Evolutionary conservation across 2,329 filamentous ascomycete species (phyloP), one percentile per base, ranked within the genome.

Genomic region (Aspergillus luchuensis): DNA sequence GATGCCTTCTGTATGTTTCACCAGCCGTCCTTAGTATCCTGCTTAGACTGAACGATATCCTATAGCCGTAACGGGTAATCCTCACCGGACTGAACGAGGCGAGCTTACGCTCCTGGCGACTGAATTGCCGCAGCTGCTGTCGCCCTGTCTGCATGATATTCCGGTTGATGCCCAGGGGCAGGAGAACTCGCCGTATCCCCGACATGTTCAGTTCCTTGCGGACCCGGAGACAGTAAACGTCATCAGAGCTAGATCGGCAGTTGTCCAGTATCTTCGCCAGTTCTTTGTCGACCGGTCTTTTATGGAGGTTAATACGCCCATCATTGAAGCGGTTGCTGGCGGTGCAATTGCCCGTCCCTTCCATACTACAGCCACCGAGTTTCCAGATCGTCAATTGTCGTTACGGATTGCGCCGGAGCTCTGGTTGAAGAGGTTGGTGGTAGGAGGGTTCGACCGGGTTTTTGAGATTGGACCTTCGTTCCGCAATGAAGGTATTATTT

Each of bases 401-500:
- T 82, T 99, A 36, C 86, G 95, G 52, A 94, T 99, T 68, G 95
- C 95, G 3, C 95, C 95, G 0, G 95, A 99, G 77, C 81, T 99
- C 38, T 98, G 92, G 89, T 85, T 99, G 45, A 99, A 99, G 80
- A 86, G 95, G 8, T 82, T 99, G 49, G 87, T 98, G 1, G 85
- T 98, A 17, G 94, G 93, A 53, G 94, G 93, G 2, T 87, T 98
- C 63, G 90, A 96, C 69, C 88, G 84, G 63, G 87, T 99, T 25
- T 99, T 96, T 71, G 95, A 99, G 77, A 93, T 99, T 65, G 95
- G 95, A 0, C 89, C 91, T 3, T 88, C 88, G 11, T 99, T 99
- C 77, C 87, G 95, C 47, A 99, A 99, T 73, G 95, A 99, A 79
- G 91, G 92, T 75, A 79, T 49, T 69, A 61, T 8, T 28, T 25